These are phyloP conservation scores for Diaporthe citrichinensis DNA, from an alignment of 2,329 filamentous ascomycete species.

Conservation along the genomic window DNA sequence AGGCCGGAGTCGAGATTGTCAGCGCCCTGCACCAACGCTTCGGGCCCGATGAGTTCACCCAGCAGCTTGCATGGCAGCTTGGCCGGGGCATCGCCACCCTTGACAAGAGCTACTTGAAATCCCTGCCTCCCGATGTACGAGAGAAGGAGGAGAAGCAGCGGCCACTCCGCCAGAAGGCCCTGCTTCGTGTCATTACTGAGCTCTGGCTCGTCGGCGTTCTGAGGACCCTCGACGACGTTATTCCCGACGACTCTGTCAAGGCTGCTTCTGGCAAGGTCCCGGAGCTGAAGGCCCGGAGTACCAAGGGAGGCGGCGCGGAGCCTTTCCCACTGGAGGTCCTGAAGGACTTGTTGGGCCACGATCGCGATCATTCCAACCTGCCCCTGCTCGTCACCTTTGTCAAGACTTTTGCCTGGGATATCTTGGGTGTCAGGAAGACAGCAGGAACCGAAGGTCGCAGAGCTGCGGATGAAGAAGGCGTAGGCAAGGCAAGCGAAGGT, in stretches of 20 bases:
- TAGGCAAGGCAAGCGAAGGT: constrained; percentile 62
- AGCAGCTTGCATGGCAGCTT: constrained; percentile 91
- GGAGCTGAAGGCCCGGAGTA: constrained; percentile 70
- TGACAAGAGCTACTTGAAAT: constrained; percentile 86
- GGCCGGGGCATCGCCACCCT: constrained; percentile 92
- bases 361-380: constrained; percentile 91
- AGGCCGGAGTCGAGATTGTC: constrained; percentile 91
- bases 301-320: constrained; percentile 79
- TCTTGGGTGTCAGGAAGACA: constrained; percentile 79
- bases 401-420: constrained; percentile 96
- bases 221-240: constrained; percentile 80
- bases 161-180: constrained; percentile 84
- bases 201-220: constrained; percentile 94
- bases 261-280: constrained; percentile 74
- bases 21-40: constrained; percentile 97
- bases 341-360: constrained; percentile 94
- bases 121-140: constrained; percentile 82
- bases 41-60: constrained; percentile 89
- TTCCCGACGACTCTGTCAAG: constrained; percentile 74
- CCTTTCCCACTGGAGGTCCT: constrained; percentile 98
- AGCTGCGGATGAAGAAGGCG: constrained; percentile 84
- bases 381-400: constrained; percentile 95
- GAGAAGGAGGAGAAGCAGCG: constrained; percentile 98
- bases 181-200: constrained; percentile 93
- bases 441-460: constrained; percentile 82